phyloP scores from a whole-genome alignment of 208 protist species.

The Kentomonas sorsogonicus region DNA sequence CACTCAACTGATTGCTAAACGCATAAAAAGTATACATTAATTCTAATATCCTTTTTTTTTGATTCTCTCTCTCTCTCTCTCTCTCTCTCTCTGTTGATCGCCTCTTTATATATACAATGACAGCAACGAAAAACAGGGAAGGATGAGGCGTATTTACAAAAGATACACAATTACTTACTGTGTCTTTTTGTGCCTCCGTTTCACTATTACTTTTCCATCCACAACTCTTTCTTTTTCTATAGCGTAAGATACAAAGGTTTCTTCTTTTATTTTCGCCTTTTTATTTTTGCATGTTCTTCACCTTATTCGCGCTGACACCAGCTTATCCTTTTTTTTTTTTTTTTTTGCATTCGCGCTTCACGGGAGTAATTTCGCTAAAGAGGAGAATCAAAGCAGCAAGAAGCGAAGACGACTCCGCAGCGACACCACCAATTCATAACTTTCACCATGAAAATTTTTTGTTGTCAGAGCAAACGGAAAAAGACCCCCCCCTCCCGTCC shows the following conservation, averaged over 20 bases:
- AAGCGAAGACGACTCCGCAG: too few relatives aligned
- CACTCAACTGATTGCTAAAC: too few relatives aligned
- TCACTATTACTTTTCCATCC: constrained; percentile 4
- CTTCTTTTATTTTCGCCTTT: constrained; percentile 9
- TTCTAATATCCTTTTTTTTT: background rate
- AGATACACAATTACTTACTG: constrained; percentile 7
- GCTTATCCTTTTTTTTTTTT: background rate
- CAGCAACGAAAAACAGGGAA: constrained; percentile 1
- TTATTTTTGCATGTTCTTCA: constrained; percentile 6
- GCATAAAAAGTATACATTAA: background rate
- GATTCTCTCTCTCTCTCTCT: background rate
- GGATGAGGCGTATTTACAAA: background rate
- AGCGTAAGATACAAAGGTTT: too few relatives aligned
- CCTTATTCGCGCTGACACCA: background rate
- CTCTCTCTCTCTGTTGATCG: constrained; percentile 7
- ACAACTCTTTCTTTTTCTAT: constrained; percentile 7
- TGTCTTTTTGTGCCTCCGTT: constrained; percentile 8
- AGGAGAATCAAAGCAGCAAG: too few relatives aligned
- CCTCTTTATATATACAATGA: background rate
- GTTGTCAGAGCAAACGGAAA: too few relatives aligned
- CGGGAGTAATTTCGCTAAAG: background rate
- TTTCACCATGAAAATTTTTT: too few relatives aligned
- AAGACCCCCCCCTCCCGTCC: too few relatives aligned
- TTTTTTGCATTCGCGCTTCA: background rate
- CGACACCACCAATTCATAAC: too few relatives aligned